Base-by-base conservation (phyloP, 352 stramenopile genomes). In the Phytophthora pinifolia region DNA sequence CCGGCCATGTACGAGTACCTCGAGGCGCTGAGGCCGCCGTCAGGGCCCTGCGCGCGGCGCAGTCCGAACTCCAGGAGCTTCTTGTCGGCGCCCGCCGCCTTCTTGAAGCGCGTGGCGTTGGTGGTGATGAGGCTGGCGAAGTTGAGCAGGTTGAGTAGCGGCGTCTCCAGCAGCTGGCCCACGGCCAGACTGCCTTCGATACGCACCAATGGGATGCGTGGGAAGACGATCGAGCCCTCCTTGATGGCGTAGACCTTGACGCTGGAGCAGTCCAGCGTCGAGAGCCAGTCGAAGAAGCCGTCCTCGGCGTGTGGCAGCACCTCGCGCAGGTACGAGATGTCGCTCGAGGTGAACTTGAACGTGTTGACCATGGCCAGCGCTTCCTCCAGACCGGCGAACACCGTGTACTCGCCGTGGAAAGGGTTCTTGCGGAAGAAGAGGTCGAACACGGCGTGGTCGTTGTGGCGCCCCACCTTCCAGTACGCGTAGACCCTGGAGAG, bases 371-470 rank as follows among this genome's bases (percentile, higher is more conserved):
- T 85, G 32, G 84, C 79, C 72, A 98, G 63, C 79, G 84, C 64
- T 64, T 98, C 91, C 60, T 97, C 89, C 30, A 98, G 65, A 4
- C 95, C 95, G 30, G 86, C 92, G 61, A 98, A 98, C 27, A 98
- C 83, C 44, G 88, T 98, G 74, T 97, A 98, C 59, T 98, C 94
- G 45, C 97, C 97, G 47, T 98, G 78, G 75, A 99, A 99, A 10
- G 97, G 97, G 74, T 98, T 99, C 76, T 99, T 99, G 43, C 98
- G 93, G 80, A 99, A 99, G 74, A 99, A 99, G 4, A 99, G 72
- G 46, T 98, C 94, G 47, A 98, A 98, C 25, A 97, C 90, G 9
- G 89, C 87, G 42, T 85, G 65, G 53, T 99, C 91, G 34, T 98
- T 72, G 52, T 98, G 88, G 27, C 96, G 85, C 12, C 90, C 88